phyloP scores from a whole-genome alignment of 768 basidiomycete genomes.

The Pisolithus marmoratus region DNA sequence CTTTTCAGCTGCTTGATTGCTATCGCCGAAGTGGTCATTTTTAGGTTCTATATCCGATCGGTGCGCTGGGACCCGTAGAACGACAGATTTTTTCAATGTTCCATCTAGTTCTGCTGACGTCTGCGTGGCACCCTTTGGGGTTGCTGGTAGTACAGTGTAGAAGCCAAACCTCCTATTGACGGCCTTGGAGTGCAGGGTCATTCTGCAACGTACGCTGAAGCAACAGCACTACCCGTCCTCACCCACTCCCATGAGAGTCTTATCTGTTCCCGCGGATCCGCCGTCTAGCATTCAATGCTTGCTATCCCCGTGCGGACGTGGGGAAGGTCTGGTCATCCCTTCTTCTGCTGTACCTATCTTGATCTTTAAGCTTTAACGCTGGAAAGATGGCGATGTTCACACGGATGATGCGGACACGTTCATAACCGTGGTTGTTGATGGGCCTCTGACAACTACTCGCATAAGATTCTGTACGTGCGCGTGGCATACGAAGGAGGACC shows the following conservation, averaged over 20 bases:
- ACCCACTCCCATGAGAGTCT: constrained; percentile 94
- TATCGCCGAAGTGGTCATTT: background rate
- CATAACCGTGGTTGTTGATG: constrained; percentile 84
- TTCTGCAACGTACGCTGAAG: constrained; percentile 80
- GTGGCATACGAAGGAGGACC: constrained; percentile 94
- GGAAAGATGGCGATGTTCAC: constrained; percentile 93
- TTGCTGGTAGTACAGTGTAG: constrained; percentile 95
- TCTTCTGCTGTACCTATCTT: constrained; percentile 92
- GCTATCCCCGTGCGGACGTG: constrained; percentile 84
- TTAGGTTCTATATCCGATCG: constrained; percentile 90
- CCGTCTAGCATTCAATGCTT: constrained; percentile 92
- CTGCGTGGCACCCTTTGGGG: constrained; percentile 93
- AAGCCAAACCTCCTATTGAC: constrained; percentile 74
- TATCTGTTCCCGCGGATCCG: constrained; percentile 54
- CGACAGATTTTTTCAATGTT: constrained; percentile 89
- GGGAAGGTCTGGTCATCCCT: constrained; percentile 81
- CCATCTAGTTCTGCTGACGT: constrained; percentile 80
- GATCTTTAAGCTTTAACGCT: constrained; percentile 89
- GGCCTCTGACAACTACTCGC: constrained; percentile 79
- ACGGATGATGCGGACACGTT: constrained; percentile 82
- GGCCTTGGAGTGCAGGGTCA: constrained; percentile 76
- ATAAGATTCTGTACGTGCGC: constrained; percentile 94
- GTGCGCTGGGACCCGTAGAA: constrained; percentile 95
- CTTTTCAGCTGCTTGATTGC: constrained; percentile 7
- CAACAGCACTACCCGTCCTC: constrained; percentile 86